Evolutionary conservation across 2,329 filamentous ascomycete genomes (phyloP), one percentile per base, ranked within the genome.

Genomic region (Aspergillus uvarum): DNA sequence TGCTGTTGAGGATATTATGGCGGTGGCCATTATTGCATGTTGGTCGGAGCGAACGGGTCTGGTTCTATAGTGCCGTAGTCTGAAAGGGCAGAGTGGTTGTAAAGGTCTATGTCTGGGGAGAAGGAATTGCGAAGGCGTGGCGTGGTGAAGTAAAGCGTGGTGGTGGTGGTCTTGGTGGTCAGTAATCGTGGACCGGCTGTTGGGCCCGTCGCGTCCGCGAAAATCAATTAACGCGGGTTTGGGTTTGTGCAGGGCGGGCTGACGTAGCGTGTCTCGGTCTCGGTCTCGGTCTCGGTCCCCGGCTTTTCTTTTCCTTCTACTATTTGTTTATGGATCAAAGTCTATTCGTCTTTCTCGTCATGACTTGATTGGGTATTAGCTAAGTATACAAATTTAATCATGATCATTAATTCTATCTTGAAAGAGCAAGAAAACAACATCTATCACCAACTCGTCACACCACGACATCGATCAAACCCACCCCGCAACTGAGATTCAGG

Each of bases 401-500:
- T 24, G 10, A 16, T 50, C 16, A n/a, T 44, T 3, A 19, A 54
- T 32, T 12, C 19, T 32, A 21, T 47, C 31, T 24, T 24, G 0
- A 4, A 32, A 31, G 12, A 38, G 44, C 48, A 32, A 49, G 14
- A 56, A 42, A 22, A 32, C 6, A 21, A 47, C n/a, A n/a, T 14
- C 7, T 11, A 60, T 70, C 56, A 76, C 74, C 74, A 76, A 62
- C 92, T 96, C 72, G 91, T 85, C 67, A 96, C 60, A 6, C 90
- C 89, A 70, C 82, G 89, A 49, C 78, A 79, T 50, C 90, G 81
- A 78, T 96, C 90, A 75, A 96, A 96, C 0, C 93, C 93, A 12
- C 91, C 93, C 61, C 93, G 80, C 63, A 97, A 77, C 79, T 96
- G 91, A 47, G 82, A 84, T 71, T 90, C 89, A 0, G 91, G 90